Evolutionary conservation across 345 rosid genomes (phyloP).

Genomic region (Eucalyptus victrix): DNA sequence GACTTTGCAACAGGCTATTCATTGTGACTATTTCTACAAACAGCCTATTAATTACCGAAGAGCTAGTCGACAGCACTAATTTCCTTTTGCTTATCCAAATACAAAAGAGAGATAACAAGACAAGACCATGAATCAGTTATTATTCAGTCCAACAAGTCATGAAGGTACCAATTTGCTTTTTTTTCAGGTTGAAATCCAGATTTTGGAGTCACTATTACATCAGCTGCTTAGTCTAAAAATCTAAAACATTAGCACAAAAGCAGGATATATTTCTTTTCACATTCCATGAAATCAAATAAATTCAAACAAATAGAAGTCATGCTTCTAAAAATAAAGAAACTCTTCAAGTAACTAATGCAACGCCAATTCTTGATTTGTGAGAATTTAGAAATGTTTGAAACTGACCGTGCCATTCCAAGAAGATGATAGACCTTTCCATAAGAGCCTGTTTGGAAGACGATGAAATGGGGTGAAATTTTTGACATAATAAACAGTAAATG

Average conservation of each 20-base stretch:
- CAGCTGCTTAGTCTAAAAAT: too few relatives aligned
- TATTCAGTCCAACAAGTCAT: too few relatives aligned
- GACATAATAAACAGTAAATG: neutral
- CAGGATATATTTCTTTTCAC: neutral
- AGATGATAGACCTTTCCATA: conserved; percentile 89
- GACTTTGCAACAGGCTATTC: too few relatives aligned
- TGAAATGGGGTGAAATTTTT: neutral
- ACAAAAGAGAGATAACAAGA: too few relatives aligned
- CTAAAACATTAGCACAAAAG: too few relatives aligned
- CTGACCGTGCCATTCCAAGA: conserved; percentile 94
- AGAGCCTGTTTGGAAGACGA: conserved; percentile 45
- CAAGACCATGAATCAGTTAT: fast-evolving
- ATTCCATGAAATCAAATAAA: neutral
- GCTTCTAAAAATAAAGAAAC: neutral
- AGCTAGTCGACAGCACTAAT: too few relatives aligned
- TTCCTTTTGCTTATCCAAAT: too few relatives aligned
- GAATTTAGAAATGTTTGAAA: neutral
- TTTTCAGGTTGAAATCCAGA: too few relatives aligned
- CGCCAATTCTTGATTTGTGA: neutral
- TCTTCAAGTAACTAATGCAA: neutral
- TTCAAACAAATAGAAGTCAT: neutral
- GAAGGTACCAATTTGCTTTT: fast-evolving
- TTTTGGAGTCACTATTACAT: too few relatives aligned
- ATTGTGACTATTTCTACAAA: too few relatives aligned
- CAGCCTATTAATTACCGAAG: too few relatives aligned